Evolutionary conservation across 2,329 filamentous ascomycete genomes (phyloP).

Genomic region (Hymenoscyphus fraxineus): DNA sequence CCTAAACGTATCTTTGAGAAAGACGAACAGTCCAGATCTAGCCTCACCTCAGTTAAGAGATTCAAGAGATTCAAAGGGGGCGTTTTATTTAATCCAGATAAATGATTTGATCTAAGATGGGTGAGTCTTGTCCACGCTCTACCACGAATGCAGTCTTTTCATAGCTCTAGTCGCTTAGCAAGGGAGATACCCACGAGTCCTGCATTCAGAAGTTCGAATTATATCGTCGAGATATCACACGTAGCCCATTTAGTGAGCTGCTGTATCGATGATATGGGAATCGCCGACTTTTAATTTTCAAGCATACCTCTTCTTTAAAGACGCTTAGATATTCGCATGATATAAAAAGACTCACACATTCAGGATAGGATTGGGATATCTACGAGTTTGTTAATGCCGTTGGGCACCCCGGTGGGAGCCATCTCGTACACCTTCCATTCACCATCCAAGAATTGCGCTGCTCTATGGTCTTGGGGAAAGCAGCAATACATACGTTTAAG

Average conservation of each 20-base stretch:
- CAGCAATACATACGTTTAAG: conserved; percentile 14
- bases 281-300: conserved; percentile 18
- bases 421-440: conserved; percentile 17
- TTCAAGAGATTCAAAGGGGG: conserved; percentile 9
- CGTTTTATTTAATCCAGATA: neutral
- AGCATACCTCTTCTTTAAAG: conserved; percentile 11
- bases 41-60: conserved; percentile 11
- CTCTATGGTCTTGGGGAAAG: conserved; percentile 9
- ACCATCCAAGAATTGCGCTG: conserved; percentile 11
- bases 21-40: neutral
- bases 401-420: conserved; percentile 10
- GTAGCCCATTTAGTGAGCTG: conserved; percentile 9
- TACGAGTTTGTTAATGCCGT: conserved; percentile 17
- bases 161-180: conserved; percentile 5
- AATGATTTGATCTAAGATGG: conserved; percentile 9
- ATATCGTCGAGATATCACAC: conserved; percentile 6
- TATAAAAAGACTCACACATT: conserved; percentile 3
- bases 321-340: conserved; percentile 13
- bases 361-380: conserved; percentile 19
- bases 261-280: conserved; percentile 13
- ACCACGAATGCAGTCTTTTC: conserved; percentile 11
- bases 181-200: conserved; percentile 3
- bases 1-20: neutral
- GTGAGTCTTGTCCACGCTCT: conserved; percentile 13
- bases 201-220: conserved; percentile 9